Evolutionary conservation across 352 stramenopile genomes (phyloP).

Genomic region (Globisporangium uncinulatum): DNA sequence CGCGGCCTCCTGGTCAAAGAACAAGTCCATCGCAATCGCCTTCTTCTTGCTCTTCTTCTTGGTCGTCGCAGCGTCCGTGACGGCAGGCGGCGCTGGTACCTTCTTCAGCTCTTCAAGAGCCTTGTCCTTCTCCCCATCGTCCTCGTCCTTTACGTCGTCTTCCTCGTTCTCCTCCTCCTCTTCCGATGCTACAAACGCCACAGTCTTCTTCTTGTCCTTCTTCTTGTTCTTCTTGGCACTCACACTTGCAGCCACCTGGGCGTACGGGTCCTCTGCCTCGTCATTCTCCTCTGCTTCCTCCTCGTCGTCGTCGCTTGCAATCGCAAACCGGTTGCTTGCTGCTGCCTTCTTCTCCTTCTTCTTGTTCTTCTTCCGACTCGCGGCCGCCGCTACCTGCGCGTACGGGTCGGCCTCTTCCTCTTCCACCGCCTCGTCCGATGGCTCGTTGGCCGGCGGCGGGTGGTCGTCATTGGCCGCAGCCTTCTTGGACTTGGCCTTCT

Average conservation of each 20-base stretch:
- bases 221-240: constrained; percentile 51
- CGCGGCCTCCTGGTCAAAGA: constrained; percentile 47
- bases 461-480: constrained; percentile 47
- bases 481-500: constrained; percentile 69
- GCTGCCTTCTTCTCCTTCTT: constrained; percentile 36
- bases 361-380: constrained; percentile 77
- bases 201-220: constrained; percentile 43
- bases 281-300: constrained; percentile 19
- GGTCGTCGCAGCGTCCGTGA: constrained; percentile 23
- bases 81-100: constrained; percentile 27
- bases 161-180: constrained; percentile 42
- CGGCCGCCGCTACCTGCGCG: constrained; percentile 40
- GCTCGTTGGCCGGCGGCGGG: constrained; percentile 19
- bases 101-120: constrained; percentile 4
- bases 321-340: constrained; percentile 22
- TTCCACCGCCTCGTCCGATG: constrained; percentile 26
- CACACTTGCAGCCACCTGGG: constrained; percentile 28
- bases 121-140: constrained; percentile 24
- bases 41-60: constrained; percentile 88
- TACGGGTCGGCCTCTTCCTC: constrained; percentile 46
- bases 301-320: constrained; percentile 27
- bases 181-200: constrained; percentile 34
- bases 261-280: constrained; percentile 29
- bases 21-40: constrained; percentile 63
- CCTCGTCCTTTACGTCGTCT: constrained; percentile 20